phyloP scores from a whole-genome alignment of 257 asterid species.

The Capsicum rhomboideum region DNA sequence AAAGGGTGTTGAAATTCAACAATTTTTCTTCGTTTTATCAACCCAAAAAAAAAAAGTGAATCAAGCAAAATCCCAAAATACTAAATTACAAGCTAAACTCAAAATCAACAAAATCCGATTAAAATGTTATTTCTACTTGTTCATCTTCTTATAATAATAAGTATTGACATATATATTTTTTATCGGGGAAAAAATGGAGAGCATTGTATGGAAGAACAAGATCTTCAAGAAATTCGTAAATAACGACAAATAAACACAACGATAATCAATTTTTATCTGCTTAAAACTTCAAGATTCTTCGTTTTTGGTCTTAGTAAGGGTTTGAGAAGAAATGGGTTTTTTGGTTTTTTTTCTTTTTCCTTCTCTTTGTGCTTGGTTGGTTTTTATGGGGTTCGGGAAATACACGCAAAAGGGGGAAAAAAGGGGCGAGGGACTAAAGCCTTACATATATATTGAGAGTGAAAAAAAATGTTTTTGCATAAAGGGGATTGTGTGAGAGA shows the following conservation, averaged over 20 bases:
- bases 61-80: too few relatives aligned
- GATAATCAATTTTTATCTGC: background rate
- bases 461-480: too few relatives aligned
- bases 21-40: too few relatives aligned
- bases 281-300: background rate
- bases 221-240: background rate
- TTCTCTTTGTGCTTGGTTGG: background rate
- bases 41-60: too few relatives aligned
- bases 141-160: background rate
- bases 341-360: background rate
- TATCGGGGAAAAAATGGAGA: slow-evolving; percentile 20
- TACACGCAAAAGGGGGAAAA: slow-evolving; percentile 5
- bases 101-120: too few relatives aligned
- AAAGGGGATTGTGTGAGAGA: too few relatives aligned
- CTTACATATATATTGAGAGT: background rate
- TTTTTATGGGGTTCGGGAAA: slow-evolving; percentile 3
- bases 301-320: background rate
- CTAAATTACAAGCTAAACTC: too few relatives aligned
- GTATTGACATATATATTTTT: background rate
- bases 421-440: background rate
- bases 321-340: background rate
- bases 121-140: background rate
- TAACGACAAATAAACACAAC: too few relatives aligned
- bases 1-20: too few relatives aligned
- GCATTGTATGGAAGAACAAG: slow-evolving; percentile 8